Evolutionary conservation across 176 grass and related monocot species (phyloP), one percentile per base, ranked within the genome.

Genomic region (Carex scoparia): DNA sequence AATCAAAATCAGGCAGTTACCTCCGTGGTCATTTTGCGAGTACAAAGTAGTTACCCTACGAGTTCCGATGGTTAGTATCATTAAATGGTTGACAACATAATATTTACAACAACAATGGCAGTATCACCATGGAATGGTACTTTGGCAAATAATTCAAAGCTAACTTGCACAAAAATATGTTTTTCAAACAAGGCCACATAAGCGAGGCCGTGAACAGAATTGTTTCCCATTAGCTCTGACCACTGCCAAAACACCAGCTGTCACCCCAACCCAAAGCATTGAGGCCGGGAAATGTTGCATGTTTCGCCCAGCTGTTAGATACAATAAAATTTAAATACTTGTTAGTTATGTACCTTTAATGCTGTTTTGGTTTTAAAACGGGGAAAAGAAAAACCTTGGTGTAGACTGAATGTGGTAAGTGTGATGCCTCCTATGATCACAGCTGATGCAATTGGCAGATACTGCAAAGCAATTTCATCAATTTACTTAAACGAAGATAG

Each of bases 211-310:
- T 81, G 97, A 96, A 68, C 97, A 99, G 81, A 99, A 91, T 40
- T 92, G 97, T 79, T 94, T 95, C 18, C 93, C 97, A 88, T 99
- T 99, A 32, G 97, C 89, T 94, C 96, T 99, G 79, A 94, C 90
- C 88, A 94, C 83, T 61, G 88, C 96, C 67, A 94, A n/a, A 44
- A 99, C 69, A 79, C 96, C 93, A 58, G 84, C 91, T 32, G 93
- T 94, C 84, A 99, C 76, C 68, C 96, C 91, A 0, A 81, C 90
- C 10, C 86, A 91, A 76, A 99, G n/a, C 60, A 99, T 63, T 15
- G 91, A 91, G 3, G 96, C 85, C 51, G 91, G 77, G 19, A 90
- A 90, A 81, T 88, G 86, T 38, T 95, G 91, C 56, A 90, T 73
- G 9, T 68, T 94, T 53, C 84, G 88, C 6, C 91, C 91, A 57